phyloP scores from a whole-genome alignment of 805 yeast genomes.

The Lachancea waltii region DNA sequence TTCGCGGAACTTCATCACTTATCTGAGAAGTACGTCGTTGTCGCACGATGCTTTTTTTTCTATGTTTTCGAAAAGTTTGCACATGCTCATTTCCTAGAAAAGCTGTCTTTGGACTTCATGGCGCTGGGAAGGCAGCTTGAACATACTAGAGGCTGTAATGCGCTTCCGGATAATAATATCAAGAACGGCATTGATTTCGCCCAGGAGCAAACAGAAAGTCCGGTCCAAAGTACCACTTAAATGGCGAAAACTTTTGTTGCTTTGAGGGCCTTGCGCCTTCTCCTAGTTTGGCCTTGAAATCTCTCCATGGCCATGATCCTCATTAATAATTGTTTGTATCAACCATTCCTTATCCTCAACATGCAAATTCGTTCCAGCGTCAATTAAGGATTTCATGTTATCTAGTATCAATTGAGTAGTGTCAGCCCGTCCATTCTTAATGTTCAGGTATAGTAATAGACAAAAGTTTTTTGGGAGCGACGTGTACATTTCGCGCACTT shows the following conservation, averaged over 20 bases:
- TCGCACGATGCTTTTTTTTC: conserved; percentile 26
- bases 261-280: too few species aligned
- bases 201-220: too few species aligned
- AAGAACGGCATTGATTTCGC: too few species aligned
- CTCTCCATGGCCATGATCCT: conserved; percentile 8
- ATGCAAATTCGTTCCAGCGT: conserved; percentile 7
- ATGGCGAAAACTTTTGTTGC: too few species aligned
- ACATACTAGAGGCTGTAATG: neutral
- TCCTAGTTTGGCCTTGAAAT: too few species aligned
- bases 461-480: conserved; percentile 1
- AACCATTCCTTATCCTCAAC: conserved; percentile 31
- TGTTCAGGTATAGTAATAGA: conserved; percentile 20
- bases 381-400: neutral
- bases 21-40: conserved; percentile 23
- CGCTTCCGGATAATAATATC: neutral
- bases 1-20: conserved; percentile 28
- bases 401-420: conserved; percentile 5
- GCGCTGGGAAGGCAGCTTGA: conserved; percentile 18
- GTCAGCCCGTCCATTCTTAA: conserved; percentile 7
- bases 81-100: conserved; percentile 26
- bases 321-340: conserved; percentile 29
- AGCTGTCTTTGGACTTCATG: conserved; percentile 22
- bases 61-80: conserved; percentile 21
- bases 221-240: too few species aligned
- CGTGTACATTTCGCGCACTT: neutral